Conservation (phyloP, 331 rosid species). For the Stylosanthes scabra region DNA sequence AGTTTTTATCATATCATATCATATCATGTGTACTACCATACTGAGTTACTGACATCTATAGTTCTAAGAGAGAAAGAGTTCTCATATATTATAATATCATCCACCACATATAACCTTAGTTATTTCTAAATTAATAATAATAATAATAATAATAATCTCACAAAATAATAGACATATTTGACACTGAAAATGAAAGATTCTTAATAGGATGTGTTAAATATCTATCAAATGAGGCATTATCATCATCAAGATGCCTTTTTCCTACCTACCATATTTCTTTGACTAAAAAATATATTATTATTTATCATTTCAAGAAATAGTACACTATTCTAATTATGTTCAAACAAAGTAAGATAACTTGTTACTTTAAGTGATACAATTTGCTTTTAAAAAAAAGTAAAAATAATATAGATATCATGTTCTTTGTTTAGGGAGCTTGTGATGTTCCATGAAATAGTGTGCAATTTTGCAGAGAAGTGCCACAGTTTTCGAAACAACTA, state of each 20-base stretch:
- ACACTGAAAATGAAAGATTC: no score
- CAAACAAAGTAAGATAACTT: constrained; percentile 7
- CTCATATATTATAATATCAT: not conserved
- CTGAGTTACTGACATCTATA: constrained; percentile 19
- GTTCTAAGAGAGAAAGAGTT: constrained; percentile 23
- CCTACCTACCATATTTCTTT: not conserved
- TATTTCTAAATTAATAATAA: not conserved
- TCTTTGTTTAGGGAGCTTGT: not conserved
- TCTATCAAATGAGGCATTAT: no score
- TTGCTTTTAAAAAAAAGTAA: constrained; percentile 4
- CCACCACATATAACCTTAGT: not conserved
- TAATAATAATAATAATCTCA: no score
- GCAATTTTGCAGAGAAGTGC: not conserved
- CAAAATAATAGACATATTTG: no score
- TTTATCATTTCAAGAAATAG: not conserved
- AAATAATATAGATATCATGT: not conserved
- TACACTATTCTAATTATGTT: not conserved
- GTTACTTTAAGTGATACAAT: not conserved
- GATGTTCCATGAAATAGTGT: constrained; percentile 34
- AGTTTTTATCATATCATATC: not conserved
- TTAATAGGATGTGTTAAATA: no score
- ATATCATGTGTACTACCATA: constrained; percentile 6
- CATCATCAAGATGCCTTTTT: no score
- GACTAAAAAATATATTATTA: not conserved
- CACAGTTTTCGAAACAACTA: constrained; percentile 19